Conservation (phyloP, 202 grass and related monocot genomes). For the Zoysia matrella region DNA sequence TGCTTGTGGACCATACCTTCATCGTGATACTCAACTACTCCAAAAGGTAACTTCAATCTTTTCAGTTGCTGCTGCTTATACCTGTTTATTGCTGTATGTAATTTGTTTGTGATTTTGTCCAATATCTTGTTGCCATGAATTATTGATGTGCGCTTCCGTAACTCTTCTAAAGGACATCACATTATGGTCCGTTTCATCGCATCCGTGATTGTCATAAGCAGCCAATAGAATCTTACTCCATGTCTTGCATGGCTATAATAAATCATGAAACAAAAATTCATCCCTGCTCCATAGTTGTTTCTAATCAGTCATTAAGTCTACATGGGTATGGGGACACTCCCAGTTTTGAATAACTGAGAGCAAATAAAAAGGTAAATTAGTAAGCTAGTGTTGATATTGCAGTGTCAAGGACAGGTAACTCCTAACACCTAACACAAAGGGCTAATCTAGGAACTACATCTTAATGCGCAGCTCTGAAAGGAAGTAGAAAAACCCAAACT, state of each 20-base stretch:
- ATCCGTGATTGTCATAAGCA: slow-evolving; percentile 27
- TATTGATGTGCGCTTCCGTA: slow-evolving; percentile 12
- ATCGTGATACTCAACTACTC: slow-evolving; percentile 80
- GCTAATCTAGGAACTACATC: background rate
- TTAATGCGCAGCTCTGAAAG: background rate
- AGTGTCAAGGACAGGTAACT: background rate
- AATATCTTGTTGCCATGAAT: slow-evolving; percentile 10
- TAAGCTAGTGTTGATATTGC: background rate
- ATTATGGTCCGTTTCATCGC: slow-evolving; percentile 8
- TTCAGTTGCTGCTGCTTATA: slow-evolving; percentile 9
- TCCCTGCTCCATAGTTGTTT: background rate
- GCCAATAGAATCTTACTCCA: background rate
- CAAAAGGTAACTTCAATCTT: slow-evolving; percentile 74
- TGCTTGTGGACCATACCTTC: slow-evolving; percentile 81
- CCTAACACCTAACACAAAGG: background rate
- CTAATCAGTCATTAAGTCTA: background rate
- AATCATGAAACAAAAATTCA: slow-evolving; percentile 17
- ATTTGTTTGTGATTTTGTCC: background rate
- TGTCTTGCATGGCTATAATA: slow-evolving; percentile 18
- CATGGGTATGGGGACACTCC: background rate
- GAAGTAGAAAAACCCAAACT: too few species aligned
- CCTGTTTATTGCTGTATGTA: slow-evolving; percentile 17
- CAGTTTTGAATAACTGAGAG: background rate
- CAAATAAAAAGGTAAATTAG: background rate
- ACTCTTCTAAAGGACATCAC: slow-evolving; percentile 9